Evolutionary conservation across 805 yeast species (phyloP), one percentile per base, ranked within the genome.

Genomic region (Saccharomycopsis fibuligera): DNA sequence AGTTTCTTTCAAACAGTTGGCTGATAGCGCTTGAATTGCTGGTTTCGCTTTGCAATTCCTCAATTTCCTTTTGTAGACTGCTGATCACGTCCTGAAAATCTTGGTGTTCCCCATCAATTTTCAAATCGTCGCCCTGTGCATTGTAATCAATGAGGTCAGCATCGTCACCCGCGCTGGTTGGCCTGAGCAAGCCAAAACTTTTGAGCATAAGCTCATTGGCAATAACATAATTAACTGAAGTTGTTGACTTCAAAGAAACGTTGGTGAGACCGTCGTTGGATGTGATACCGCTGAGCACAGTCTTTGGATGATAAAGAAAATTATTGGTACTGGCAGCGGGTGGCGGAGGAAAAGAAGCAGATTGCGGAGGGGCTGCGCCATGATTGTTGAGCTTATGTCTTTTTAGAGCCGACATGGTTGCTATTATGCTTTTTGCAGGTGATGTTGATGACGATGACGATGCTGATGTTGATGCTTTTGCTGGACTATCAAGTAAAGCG

Each of bases 241-340:
- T 49, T 4, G 45, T 41, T 4, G 53, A 35, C 22, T 52, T 52
- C 16, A 52, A 35, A 3, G 54, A 49, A 9, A 52, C 47, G 19
- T 47, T 44, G 4, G 53, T 30, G 10, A 52, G 19, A 10, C 55
- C 55, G 5, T 42, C 48, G 21, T 46, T 41, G 14, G 44, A 33
- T 6, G 54, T 51, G 16, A 49, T 44, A 12, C 52, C 53, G 24
- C 46, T 25, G 8, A 52, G 27, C 40, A 52, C 54, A 3, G 53
- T 46, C 17, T 38, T 42, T 17, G 55, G 55, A 25, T 52, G 55
- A 29, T 52, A 35, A 14, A 25, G 17, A 31, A 51, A 51, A 16
- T 45, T 41, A 30, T 27, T 35, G 9, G 48, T 27, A 17, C 12
- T 27, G 31, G 31, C 31, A 27, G 31, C 12, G 31, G 31, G 10